A percentile compares a stretch with the other conserved stretches of the same genome.
phyloP scores from a whole-genome alignment of 768 basidiomycete genomes.

The Infundibulicybe gibba region DNA sequence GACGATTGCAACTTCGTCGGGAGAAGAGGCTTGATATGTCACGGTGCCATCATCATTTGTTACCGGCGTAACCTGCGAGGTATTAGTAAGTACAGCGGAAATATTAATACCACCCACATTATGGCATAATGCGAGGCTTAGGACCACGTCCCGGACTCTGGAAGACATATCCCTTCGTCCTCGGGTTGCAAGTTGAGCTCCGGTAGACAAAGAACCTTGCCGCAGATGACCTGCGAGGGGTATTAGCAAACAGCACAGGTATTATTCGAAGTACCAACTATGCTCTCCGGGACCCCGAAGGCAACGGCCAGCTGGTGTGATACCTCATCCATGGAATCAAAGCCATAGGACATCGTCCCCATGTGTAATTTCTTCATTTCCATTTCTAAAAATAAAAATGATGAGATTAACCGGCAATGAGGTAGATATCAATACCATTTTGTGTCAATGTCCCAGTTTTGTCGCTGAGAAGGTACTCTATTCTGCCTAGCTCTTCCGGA shows the following conservation, averaged over 20 bases:
- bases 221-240: constrained; percentile 31
- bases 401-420: no score
- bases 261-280: constrained; percentile 28
- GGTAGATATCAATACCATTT: constrained; percentile 57
- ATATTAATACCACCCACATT: constrained; percentile 55
- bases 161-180: constrained; percentile 95
- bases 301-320: constrained; percentile 86
- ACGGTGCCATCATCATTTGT: constrained; percentile 91
- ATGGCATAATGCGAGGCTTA: constrained; percentile 93
- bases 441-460: constrained; percentile 98
- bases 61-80: constrained; percentile 84
- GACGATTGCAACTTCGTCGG: constrained; percentile 98
- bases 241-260: background rate
- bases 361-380: constrained; percentile 99
- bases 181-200: constrained; percentile 77
- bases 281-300: constrained; percentile 68
- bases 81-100: background rate
- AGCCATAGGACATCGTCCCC: constrained; percentile 97
- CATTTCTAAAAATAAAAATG: constrained; percentile 68
- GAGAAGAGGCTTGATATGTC: constrained; percentile 98
- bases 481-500: constrained; percentile 93
- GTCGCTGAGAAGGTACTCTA: constrained; percentile 94
- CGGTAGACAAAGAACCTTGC: constrained; percentile 64
- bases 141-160: constrained; percentile 86
- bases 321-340: constrained; percentile 99